These are phyloP conservation scores for Botrytis paeoniae DNA, from an alignment of 2,329 filamentous ascomycete genomes.

Conservation along the genomic window DNA sequence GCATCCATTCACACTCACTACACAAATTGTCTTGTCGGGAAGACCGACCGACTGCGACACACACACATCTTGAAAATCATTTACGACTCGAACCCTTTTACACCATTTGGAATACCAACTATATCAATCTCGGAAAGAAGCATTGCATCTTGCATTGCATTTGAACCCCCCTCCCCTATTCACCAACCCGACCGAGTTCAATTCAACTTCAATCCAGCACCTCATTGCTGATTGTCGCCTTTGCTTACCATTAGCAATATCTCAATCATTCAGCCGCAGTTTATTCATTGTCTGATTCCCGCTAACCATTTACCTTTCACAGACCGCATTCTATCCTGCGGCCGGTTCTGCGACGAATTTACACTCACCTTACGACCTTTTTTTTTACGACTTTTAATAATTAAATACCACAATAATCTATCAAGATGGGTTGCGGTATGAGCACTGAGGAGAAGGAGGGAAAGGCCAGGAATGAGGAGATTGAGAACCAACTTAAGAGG, in stretches of 20 bases:
- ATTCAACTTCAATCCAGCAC: background rate
- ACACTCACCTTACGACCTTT: conserved; percentile 1
- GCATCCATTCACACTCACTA: background rate
- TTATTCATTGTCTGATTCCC: background rate
- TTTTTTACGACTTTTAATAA: conserved; percentile 18
- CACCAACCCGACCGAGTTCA: background rate
- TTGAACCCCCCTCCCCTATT: background rate
- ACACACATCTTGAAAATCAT: background rate
- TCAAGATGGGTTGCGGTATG: conserved; percentile 98
- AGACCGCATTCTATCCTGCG: conserved; percentile 61
- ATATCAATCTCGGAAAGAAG: background rate
- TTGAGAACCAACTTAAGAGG: conserved; percentile 97
- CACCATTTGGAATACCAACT: background rate
- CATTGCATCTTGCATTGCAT: background rate
- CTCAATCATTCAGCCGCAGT: conserved; percentile 4
- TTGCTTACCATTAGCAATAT: background rate
- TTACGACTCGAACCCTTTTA: background rate
- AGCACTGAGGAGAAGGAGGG: conserved; percentile 99
- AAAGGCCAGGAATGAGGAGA: conserved; percentile 99
- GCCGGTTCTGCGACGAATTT: conserved; percentile 19
- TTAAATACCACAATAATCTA: conserved; percentile 36
- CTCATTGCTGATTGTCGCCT: background rate
- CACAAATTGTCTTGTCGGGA: background rate
- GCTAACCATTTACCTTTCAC: conserved; percentile 14
- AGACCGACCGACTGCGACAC: background rate